A percentile compares a stretch with the other conserved stretches of the same genome.
These are phyloP conservation scores for Pholiota conissans DNA, from an alignment of 768 basidiomycete genomes.

Conservation along the genomic window DNA sequence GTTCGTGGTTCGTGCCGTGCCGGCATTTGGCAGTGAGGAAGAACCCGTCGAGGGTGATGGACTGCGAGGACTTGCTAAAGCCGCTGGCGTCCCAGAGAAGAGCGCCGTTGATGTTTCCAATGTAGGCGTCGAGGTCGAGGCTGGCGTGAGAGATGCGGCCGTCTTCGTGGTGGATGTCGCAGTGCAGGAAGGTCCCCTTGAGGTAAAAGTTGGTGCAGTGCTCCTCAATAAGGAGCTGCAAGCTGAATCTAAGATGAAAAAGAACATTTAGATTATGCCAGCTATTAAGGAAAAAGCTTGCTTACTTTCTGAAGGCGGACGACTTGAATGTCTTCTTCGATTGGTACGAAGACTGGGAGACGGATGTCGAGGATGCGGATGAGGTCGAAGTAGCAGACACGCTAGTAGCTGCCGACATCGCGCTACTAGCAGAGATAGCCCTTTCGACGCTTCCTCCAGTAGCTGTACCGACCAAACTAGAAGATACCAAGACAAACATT, in stretches of 20 bases:
- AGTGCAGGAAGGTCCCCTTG: conserved; percentile 16
- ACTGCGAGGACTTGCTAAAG: conserved; percentile 16
- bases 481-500: background rate
- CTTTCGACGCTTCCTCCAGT: background rate
- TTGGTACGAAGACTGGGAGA: conserved; percentile 8
- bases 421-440: conserved; percentile 1
- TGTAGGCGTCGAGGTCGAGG: conserved; percentile 16
- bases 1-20: conserved; percentile 5
- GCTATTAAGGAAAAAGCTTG: background rate
- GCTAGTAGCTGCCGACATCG: background rate
- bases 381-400: conserved; percentile 5
- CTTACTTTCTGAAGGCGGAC: conserved; percentile 16
- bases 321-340: conserved; percentile 11
- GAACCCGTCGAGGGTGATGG: conserved; percentile 15
- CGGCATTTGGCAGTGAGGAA: conserved; percentile 11
- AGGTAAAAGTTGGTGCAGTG: conserved; percentile 14
- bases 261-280: background rate
- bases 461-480: background rate
- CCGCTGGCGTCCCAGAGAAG: conserved; percentile 16
- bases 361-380: conserved; percentile 9
- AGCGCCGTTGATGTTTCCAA: conserved; percentile 13
- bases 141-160: conserved; percentile 12
- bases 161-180: conserved; percentile 14
- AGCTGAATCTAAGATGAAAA: conserved; percentile 12
- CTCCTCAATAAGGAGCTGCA: conserved; percentile 16